A percentile compares a stretch with the other conserved stretches of the same genome.
Evolutionary conservation across 805 yeast genomes (phyloP).

Genomic region (Candida berthetii): DNA sequence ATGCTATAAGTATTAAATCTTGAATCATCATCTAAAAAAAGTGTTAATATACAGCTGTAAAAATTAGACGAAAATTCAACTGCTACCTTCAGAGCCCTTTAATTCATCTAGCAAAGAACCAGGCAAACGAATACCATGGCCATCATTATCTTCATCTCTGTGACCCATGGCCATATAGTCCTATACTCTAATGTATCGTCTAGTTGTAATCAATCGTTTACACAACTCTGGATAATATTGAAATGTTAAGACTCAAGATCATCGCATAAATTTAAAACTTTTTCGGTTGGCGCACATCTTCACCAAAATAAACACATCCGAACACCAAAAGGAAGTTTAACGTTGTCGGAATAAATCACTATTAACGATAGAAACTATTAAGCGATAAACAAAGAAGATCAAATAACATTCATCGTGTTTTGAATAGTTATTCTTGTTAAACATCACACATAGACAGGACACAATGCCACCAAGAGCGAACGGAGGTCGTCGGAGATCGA

Average conservation of each 20-base stretch:
- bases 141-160: conserved; percentile 4
- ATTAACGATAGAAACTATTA: background rate
- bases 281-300: background rate
- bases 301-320: background rate
- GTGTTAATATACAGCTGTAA: too few relatives aligned
- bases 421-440: too few relatives aligned
- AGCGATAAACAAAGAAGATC: background rate
- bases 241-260: background rate
- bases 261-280: background rate
- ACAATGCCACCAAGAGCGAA: conserved; percentile 17
- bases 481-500: conserved; percentile 18
- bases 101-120: conserved; percentile 49
- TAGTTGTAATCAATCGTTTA: background rate
- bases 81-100: conserved; percentile 18
- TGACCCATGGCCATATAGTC: background rate
- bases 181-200: too few relatives aligned
- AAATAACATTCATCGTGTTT: too few relatives aligned
- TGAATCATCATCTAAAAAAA: conserved; percentile 32
- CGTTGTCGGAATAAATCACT: background rate
- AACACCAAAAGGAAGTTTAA: background rate
- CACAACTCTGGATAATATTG: too few relatives aligned
- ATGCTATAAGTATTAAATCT: conserved; percentile 20
- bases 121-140: conserved; percentile 49
- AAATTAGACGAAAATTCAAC: too few relatives aligned
- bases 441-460: background rate